Base-by-base conservation (phyloP, 805 yeast genomes). In the Barnettozyma vustinii region DNA sequence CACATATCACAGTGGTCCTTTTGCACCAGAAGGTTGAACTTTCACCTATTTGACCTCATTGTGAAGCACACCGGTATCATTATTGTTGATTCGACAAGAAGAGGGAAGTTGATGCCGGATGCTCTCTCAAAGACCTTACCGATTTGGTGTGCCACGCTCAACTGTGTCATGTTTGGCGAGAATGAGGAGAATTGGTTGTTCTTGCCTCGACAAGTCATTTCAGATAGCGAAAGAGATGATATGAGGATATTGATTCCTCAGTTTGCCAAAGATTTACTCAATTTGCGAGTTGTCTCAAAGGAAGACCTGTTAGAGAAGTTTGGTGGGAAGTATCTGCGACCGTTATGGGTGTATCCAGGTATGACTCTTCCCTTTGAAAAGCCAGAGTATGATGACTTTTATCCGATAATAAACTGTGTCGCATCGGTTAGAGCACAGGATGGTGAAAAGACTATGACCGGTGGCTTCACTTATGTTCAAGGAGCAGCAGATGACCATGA, bases 401-500 rank as follows among this genome's bases (percentile, higher is more conserved):
- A 66, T 47, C 73, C 87, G 26, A 46, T 78, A 9, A 58, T 80
- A 9, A 66, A 78, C 44, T 73, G 87, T 45, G 83, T 89, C 0
- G 84, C 86, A 0, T 84, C 91, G 40, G 70, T 72, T 48, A 72
- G 71, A 60, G 77, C 75, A 18, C 83, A 79, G 54, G 87, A 82
- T 62, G 88, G 87, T 8, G 66, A 68, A 7, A 73, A 69, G 45
- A 67, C 67, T 43, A 56, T 73, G 43, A 51, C 63, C 9, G 44
- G 33, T 19, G 83, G 81, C 0, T 83, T 67, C 54, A 65, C 74
- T 0, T 90, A 90, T 60, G 86, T 89, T 1, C 97, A 89, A 64
- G 97, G 97, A 1, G 94, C 96, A 0, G 97, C 94, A 0, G 97
- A 90, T 64, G 97, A 91, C 58, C 96, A 90, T 62, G 97, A 90